Evolutionary conservation across 345 rosid species (phyloP).

Genomic region (Kandelia obovata): DNA sequence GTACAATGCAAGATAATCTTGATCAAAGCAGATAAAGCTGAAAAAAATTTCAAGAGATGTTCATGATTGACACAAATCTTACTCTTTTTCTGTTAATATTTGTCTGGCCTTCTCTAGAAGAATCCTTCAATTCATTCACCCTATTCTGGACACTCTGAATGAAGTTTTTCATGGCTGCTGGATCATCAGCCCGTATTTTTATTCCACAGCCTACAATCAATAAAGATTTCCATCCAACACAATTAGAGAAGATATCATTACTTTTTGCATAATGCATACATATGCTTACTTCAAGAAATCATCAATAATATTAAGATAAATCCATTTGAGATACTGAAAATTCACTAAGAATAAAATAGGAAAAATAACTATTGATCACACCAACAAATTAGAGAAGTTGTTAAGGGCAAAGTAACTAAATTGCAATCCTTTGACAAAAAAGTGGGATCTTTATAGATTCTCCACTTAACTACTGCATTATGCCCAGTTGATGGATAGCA

Average conservation of each 20-base stretch:
- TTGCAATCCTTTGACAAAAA: not conserved
- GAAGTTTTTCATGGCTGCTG: slow-evolving; percentile 76
- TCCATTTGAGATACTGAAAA: not conserved
- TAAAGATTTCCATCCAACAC: slow-evolving; percentile 1
- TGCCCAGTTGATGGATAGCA: not conserved
- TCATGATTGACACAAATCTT: slow-evolving; percentile 14
- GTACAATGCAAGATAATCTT: slow-evolving; percentile 9
- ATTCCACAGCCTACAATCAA: slow-evolving; percentile 73
- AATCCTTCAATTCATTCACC: slow-evolving; percentile 65
- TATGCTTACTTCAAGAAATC: not conserved
- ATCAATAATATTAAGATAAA: not conserved
- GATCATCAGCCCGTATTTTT: slow-evolving; percentile 91
- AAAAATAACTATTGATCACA: not conserved
- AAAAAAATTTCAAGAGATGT: slow-evolving; percentile 3
- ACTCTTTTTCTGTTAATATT: slow-evolving; percentile 58
- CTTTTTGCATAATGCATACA: not conserved
- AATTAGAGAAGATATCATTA: not conserved
- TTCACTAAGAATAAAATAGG: not conserved
- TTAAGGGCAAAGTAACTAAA: not conserved
- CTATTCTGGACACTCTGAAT: slow-evolving; percentile 68
- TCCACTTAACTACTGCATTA: not conserved
- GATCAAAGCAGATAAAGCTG: slow-evolving; percentile 4
- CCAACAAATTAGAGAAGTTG: not conserved
- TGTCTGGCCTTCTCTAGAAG: slow-evolving; percentile 36
- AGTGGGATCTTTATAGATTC: not conserved